A percentile compares a stretch with the other conserved stretches of the same genome.
phyloP scores from a whole-genome alignment of 2,329 filamentous ascomycete genomes.

The Parafenestella ontariensis region DNA sequence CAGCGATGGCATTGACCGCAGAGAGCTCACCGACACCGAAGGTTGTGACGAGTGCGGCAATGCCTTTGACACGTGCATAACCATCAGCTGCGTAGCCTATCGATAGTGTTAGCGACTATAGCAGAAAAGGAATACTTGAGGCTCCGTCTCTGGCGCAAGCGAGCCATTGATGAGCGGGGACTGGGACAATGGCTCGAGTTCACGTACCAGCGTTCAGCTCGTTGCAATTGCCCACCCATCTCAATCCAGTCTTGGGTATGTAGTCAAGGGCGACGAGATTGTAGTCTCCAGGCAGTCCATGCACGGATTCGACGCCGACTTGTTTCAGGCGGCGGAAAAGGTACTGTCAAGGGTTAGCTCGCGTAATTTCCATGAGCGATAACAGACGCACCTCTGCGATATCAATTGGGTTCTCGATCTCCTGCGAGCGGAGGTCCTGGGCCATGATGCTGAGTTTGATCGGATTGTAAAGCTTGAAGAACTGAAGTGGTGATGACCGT shows the following conservation, averaged over 20 bases:
- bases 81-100: slow-evolving; percentile 57
- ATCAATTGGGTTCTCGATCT: slow-evolving; percentile 57
- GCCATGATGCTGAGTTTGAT: slow-evolving; percentile 36
- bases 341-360: slow-evolving; percentile 33
- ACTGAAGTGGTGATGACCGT: slow-evolving; percentile 5
- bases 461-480: slow-evolving; percentile 1
- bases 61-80: slow-evolving; percentile 56
- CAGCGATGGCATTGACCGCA: slow-evolving; percentile 57
- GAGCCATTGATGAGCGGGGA: neutral
- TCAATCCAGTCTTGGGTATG: slow-evolving; percentile 59
- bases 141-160: slow-evolving; percentile 2
- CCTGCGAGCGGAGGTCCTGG: slow-evolving; percentile 50
- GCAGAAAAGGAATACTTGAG: neutral
- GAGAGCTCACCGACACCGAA: slow-evolving; percentile 59
- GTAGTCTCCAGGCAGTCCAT: slow-evolving; percentile 57
- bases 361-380: too few species aligned
- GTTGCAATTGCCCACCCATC: slow-evolving; percentile 69
- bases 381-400: slow-evolving; percentile 61
- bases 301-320: slow-evolving; percentile 53
- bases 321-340: slow-evolving; percentile 52
- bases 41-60: slow-evolving; percentile 56
- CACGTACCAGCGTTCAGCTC: slow-evolving; percentile 64
- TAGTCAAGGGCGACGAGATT: slow-evolving; percentile 63
- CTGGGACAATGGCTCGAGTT: slow-evolving; percentile 1
- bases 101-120: slow-evolving; percentile 1